Percentiles rank a stretch among this genome's conserved stretches.
Evolutionary conservation across 2,329 filamentous ascomycete genomes (phyloP).

Genomic region (Ceratocystis alfenasii): DNA sequence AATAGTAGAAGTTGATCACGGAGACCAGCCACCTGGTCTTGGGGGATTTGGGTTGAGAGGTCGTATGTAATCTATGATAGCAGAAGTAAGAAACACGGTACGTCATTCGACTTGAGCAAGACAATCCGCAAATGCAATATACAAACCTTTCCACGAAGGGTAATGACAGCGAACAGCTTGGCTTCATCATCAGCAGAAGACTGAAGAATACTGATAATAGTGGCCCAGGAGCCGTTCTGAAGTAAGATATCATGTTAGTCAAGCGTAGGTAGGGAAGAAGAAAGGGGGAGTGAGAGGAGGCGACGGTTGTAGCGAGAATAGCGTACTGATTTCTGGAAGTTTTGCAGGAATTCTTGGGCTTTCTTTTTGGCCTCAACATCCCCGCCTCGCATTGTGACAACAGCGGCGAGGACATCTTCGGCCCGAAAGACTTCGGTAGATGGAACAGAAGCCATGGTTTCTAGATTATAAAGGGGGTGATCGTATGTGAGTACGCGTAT

Average conservation of each 20-base stretch:
- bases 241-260: conserved; percentile 18
- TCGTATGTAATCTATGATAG: conserved; percentile 78
- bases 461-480: conserved; percentile 1
- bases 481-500: not conserved
- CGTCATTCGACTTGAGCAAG: not conserved
- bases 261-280: not conserved
- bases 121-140: not conserved
- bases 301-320: not conserved
- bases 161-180: conserved; percentile 91
- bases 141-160: conserved; percentile 86
- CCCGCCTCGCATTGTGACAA: conserved; percentile 82
- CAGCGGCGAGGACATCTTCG: conserved; percentile 63
- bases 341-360: conserved; percentile 81
- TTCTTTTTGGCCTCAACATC: conserved; percentile 74
- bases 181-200: conserved; percentile 70
- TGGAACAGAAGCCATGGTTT: conserved; percentile 19
- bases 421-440: conserved; percentile 60
- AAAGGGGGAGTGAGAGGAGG: too few relatives aligned
- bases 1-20: conserved; percentile 75
- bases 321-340: conserved; percentile 91
- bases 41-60: conserved; percentile 68
- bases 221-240: conserved; percentile 81
- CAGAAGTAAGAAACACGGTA: not conserved
- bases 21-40: conserved; percentile 60
- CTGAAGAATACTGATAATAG: conserved; percentile 76